These are phyloP conservation scores for Heterobasidion annosum DNA, from an alignment of 1,284 basidiomycete genomes.

Conservation along the genomic window DNA sequence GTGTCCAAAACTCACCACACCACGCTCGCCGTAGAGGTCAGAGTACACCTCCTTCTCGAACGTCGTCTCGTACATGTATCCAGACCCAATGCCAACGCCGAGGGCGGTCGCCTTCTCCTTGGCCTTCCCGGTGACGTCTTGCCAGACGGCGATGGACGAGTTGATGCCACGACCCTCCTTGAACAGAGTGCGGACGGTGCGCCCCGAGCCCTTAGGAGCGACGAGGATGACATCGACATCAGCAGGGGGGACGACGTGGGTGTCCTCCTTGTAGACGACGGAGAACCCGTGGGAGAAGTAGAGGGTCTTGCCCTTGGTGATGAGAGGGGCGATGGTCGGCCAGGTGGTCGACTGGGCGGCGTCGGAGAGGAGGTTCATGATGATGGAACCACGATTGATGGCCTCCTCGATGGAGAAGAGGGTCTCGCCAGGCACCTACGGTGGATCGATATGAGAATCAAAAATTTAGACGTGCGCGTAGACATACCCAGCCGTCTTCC, in stretches of 20 bases:
- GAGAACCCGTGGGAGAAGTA: slow-evolving; percentile 99
- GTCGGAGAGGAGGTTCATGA: slow-evolving; percentile 99
- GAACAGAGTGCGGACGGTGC: slow-evolving; percentile 98
- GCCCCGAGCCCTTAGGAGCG: slow-evolving; percentile 97
- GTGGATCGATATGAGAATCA: neutral
- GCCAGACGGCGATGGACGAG: slow-evolving; percentile 81
- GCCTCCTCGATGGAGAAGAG: slow-evolving; percentile 99
- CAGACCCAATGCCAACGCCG: slow-evolving; percentile 92
- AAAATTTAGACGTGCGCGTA: neutral
- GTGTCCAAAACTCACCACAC: slow-evolving; percentile 68
- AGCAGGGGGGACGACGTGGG: slow-evolving; percentile 83
- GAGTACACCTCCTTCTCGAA: slow-evolving; percentile 99
- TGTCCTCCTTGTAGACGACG: slow-evolving; percentile 97
- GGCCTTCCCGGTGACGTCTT: slow-evolving; percentile 96
- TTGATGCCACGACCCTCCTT: slow-evolving; percentile 99
- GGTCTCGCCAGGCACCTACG: slow-evolving; percentile 88
- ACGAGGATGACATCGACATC: slow-evolving; percentile 99
- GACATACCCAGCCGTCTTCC: slow-evolving; percentile 91
- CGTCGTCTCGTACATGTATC: slow-evolving; percentile 97
- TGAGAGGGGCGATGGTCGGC: slow-evolving; percentile 80
- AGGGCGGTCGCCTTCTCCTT: slow-evolving; percentile 96
- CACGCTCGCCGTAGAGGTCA: slow-evolving; percentile 99
- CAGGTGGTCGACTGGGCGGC: slow-evolving; percentile 97
- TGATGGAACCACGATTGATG: slow-evolving; percentile 91
- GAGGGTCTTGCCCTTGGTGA: slow-evolving; percentile 99